Base-by-base conservation (phyloP, 2,329 filamentous ascomycete genomes). In the Monosporascus sp. region DNA sequence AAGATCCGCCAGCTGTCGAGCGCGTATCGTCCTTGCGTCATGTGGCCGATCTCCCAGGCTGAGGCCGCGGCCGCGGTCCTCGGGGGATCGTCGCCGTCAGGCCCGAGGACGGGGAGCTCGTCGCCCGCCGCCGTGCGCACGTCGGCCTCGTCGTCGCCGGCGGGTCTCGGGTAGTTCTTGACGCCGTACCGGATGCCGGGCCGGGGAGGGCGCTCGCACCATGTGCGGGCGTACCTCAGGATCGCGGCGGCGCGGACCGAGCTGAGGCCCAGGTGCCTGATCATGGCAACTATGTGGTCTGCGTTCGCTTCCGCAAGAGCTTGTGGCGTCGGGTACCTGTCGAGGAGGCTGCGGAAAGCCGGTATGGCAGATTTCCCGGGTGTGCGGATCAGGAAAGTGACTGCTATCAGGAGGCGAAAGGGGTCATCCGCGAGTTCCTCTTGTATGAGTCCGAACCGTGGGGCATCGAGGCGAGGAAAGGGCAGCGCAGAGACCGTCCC, bases 1-100 rank as follows among this genome's bases (percentile, higher is more conserved):
- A 97, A 97, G 58, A 97, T 96, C 3, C 92, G 84, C 89, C 91
- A 97, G 65, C 88, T 92, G 69, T 97, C 92, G 48, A 93, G 76
- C 0, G 90, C 88, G 68, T 97, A 97, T 1, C 84, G 78, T 17
- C 91, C 89, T 51, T 89, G 85, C 0, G 90, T 91, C 53, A 97
- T 74, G 68, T 96, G 89, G 0, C 87, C 91, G 55, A 96, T 88
- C 65, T 97, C 92, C 85, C 91, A 95, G 0, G 81, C 80, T 11
- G 77, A 9, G 31, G 31, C 11, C 11, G 31, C 31, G 9, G 31
- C 31, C 31, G 31, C 31, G 11, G 31, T 3, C 31, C 31, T 35
- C 9, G 31, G 31, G 31, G 9, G 31, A 14, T 35, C 31, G 9
- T 38, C 20, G 3, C 48, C 49, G 20, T 53, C 52, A 16, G 45